These are phyloP conservation scores for Cajanus cajan DNA, from an alignment of 306 rosid species.

Conservation along the genomic window DNA sequence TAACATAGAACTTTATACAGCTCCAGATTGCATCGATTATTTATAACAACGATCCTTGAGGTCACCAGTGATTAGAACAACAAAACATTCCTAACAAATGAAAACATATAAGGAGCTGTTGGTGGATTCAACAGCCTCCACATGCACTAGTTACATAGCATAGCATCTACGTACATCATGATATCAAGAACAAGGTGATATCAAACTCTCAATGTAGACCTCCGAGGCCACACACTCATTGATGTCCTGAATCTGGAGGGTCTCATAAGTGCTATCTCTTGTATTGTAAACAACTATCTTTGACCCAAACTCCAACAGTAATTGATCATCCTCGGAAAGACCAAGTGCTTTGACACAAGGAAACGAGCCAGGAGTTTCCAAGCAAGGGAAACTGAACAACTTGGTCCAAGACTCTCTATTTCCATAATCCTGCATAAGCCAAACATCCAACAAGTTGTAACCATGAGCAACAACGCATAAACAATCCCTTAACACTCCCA, in stretches of 20 bases:
- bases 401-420: conserved; percentile 42
- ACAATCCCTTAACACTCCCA: conserved; percentile 25
- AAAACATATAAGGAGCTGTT: background rate
- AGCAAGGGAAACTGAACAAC: background rate
- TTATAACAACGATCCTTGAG: background rate
- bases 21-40: background rate
- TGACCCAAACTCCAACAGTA: background rate
- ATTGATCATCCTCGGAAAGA: conserved; percentile 31
- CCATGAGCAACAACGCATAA: background rate
- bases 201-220: conserved; percentile 35
- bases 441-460: background rate
- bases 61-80: background rate
- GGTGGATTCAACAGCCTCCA: background rate
- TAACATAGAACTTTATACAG: background rate
- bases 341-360: background rate
- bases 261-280: background rate
- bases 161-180: background rate
- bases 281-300: conserved; percentile 12
- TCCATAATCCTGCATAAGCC: conserved; percentile 45
- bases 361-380: background rate
- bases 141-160: background rate
- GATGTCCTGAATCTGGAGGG: background rate
- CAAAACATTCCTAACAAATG: background rate
- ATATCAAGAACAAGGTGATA: conserved; percentile 32
- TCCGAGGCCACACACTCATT: background rate